These are phyloP conservation scores for Dryadomyces quercus-mongolicae DNA, from an alignment of 2,329 filamentous ascomycete species.

Conservation along the genomic window DNA sequence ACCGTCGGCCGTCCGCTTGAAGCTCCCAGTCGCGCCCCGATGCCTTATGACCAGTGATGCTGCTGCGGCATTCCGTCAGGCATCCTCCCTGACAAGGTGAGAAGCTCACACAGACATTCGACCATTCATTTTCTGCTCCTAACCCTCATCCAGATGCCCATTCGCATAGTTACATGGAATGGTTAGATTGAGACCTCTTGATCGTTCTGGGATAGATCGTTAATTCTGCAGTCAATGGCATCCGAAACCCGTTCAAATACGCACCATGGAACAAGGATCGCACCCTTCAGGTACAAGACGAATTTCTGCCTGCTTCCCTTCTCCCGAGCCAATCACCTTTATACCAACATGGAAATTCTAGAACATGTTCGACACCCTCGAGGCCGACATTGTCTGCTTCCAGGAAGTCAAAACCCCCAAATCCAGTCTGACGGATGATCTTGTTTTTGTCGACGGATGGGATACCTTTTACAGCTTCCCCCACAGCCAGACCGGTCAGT, in stretches of 20 bases:
- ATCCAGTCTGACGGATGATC: slow-evolving; percentile 86
- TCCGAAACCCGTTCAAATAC: slow-evolving; percentile 74
- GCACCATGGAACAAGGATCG: slow-evolving; percentile 67
- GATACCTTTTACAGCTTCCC: slow-evolving; percentile 93
- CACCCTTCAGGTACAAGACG: slow-evolving; percentile 48
- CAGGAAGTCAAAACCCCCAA: slow-evolving; percentile 95
- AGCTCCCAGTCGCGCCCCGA: no score
- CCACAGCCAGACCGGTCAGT: slow-evolving; percentile 75
- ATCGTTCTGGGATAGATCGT: slow-evolving; percentile 8
- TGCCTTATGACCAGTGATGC: neutral
- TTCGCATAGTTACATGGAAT: slow-evolving; percentile 82
- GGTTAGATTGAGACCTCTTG: slow-evolving; percentile 33
- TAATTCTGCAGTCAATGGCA: slow-evolving; percentile 46
- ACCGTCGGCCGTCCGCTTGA: no score
- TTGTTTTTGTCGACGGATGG: slow-evolving; percentile 91
- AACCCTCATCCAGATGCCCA: slow-evolving; percentile 37
- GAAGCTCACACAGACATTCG: neutral
- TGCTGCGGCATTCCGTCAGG: neutral
- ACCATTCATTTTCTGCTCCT: neutral
- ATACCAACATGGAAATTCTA: slow-evolving; percentile 19
- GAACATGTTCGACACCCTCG: slow-evolving; percentile 89
- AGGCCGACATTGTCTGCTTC: slow-evolving; percentile 87
- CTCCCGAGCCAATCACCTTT: neutral
- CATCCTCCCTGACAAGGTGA: neutral
- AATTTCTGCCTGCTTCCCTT: neutral